Percentiles rank a stretch among this genome's conserved stretches.
Evolutionary conservation across 2,329 filamentous ascomycete genomes (phyloP).

Genomic region (Colletotrichum higginsianum): DNA sequence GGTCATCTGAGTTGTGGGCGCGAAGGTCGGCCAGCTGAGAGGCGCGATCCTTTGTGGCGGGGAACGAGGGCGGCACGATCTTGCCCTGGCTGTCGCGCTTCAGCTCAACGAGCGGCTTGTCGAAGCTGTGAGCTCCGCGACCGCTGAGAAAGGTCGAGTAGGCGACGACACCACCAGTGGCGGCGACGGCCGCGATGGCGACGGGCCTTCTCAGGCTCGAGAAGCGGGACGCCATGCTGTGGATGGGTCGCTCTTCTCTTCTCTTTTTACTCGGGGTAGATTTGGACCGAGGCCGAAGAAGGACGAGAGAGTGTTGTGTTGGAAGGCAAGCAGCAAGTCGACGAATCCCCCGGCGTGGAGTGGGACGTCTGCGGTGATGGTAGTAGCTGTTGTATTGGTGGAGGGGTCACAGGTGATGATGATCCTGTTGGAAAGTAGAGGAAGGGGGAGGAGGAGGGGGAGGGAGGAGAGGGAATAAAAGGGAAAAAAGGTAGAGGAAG

Average conservation of each 20-base stretch:
- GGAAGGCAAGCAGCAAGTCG: background rate
- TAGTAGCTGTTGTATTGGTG: background rate
- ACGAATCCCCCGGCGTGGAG: background rate
- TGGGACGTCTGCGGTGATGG: background rate
- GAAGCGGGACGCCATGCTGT: slow-evolving; percentile 54
- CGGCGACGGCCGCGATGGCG: slow-evolving; percentile 48
- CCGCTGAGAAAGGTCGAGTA: slow-evolving; percentile 48
- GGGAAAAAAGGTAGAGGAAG: slow-evolving; percentile 1
- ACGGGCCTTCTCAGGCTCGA: slow-evolving; percentile 54
- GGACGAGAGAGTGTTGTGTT: background rate
- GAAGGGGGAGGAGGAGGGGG: background rate
- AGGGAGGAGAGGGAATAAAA: background rate
- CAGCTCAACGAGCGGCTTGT: slow-evolving; percentile 52
- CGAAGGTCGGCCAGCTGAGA: slow-evolving; percentile 59
- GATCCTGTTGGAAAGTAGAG: background rate
- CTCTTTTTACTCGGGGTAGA: slow-evolving; percentile 11
- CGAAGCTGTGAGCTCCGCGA: slow-evolving; percentile 50
- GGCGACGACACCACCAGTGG: slow-evolving; percentile 49
- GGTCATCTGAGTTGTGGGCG: slow-evolving; percentile 55
- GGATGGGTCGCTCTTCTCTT: background rate
- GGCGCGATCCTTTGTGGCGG: slow-evolving; percentile 51
- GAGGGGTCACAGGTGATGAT: background rate
- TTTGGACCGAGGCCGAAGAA: slow-evolving; percentile 20
- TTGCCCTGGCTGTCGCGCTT: slow-evolving; percentile 54
- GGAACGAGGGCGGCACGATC: slow-evolving; percentile 57